phyloP scores from a whole-genome alignment of 179 eudicot genomes.

The Monotropa hypopitys region DNA sequence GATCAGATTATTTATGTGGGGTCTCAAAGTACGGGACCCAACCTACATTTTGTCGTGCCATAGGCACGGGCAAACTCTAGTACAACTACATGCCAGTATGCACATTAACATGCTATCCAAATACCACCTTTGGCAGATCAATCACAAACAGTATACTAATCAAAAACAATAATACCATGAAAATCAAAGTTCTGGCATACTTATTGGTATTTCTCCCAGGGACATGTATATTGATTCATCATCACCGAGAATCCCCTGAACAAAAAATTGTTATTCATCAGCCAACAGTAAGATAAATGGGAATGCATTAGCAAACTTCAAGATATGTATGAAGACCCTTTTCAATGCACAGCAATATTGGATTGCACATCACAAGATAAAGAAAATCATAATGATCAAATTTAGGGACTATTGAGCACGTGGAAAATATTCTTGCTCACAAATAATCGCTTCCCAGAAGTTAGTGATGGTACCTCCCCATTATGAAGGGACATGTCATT shows the following conservation, averaged over 20 bases:
- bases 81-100: not conserved
- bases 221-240: slow-evolving; percentile 87
- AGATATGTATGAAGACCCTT: not conserved
- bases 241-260: slow-evolving; percentile 82
- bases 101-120: slow-evolving; percentile 4
- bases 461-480: slow-evolving; percentile 47
- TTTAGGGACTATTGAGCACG: not conserved
- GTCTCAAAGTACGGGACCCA: no score
- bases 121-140: slow-evolving; percentile 18
- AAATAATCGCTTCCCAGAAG: not conserved
- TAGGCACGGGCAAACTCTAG: no score
- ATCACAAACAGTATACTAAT: slow-evolving; percentile 13
- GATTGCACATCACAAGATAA: not conserved
- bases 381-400: not conserved
- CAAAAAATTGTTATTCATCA: not conserved
- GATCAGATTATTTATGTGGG: no score
- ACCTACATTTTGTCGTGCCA: no score
- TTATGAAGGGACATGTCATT: slow-evolving; percentile 64
- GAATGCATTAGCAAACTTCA: not conserved
- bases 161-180: slow-evolving; percentile 35
- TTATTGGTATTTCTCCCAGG: slow-evolving; percentile 84
- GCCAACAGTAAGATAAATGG: slow-evolving; percentile 3
- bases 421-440: not conserved
- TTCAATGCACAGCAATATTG: not conserved
- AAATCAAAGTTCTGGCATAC: slow-evolving; percentile 55